Evolutionary conservation across 2,329 filamentous ascomycete species (phyloP), one percentile per base, ranked within the genome.

Genomic region (Zasmidium angulare): DNA sequence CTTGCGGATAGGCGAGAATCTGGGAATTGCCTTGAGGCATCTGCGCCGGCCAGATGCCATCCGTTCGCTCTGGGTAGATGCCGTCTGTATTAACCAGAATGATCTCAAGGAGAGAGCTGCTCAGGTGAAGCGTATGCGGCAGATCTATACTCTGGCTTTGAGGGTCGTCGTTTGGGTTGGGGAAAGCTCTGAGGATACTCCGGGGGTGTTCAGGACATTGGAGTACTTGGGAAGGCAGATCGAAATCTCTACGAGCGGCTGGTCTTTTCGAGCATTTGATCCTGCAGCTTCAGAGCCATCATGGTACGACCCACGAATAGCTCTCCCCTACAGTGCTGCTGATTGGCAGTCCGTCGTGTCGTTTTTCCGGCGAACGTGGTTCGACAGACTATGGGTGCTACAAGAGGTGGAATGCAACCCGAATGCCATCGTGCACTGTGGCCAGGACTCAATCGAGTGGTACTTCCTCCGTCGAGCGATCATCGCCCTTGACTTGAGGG

Each of bases 21-120:
- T 53, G 11, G 40, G 20, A 14, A 23, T 9, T 7, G 51, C 51
- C 3, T 20, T 53, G 3, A 26, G 51, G 10, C 31, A 53, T 24
- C 23, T 53, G 36, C 51, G 51, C 12, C 14, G 11, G 36, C 22
- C 22, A 20, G 6, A 36, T n/a, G n/a, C 2, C 6, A 14, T 17
- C 3, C n/a, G 40, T 4, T 11, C n/a, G 20, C 17, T 59, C 14
- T 59, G 60, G 60, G 49, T 60, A 19, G 60, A 60, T 46, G 57
- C 57, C 10, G 10, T 63, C 4, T 63, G 61, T 23, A 61, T 61
- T 24, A 54, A 61, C 31, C 61, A 63, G 46, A 21, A 24, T 4
- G 57, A 62, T 24, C 26, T 23, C 12, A 10, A 49, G 4, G 60
- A 62, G 50, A 26, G 43, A 21, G 17, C 31, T 7, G 23, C 23